Evolutionary conservation across 768 basidiomycete genomes (phyloP), one percentile per base, ranked within the genome.

Genomic region (Mycena albidolilacea): DNA sequence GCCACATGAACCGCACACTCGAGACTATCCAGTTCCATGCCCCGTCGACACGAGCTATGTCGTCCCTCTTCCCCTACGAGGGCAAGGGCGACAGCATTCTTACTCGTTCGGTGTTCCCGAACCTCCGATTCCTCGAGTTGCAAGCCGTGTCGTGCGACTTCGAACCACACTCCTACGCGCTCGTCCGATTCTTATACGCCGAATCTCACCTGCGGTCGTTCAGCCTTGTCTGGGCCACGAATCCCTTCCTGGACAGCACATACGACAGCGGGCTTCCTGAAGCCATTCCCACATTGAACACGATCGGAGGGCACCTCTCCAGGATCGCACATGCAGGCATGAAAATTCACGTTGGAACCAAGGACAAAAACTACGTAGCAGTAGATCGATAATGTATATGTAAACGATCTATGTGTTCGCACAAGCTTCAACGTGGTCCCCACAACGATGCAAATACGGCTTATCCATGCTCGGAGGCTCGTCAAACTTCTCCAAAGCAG

Each of bases 201-300:
- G 44, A 15, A 44, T 35, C 44, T 15, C 43, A 48, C 23, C 61
- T 63, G 43, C 44, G 61, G 15, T 63, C 44, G 30, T 63, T 63
- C 23, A 21, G 44, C 4, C 44, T 63, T 30, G 44, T 46, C 15
- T 63, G 61, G 61, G 6, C 0, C 5, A 1, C 9, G 2, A 35
- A 11, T 46, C 43, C 44, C 44, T 62, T 62, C 44, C 12, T 62
- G 15, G 23, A 46, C 6, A 3, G 30, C 17, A 60, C 9, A 2
- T 3, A 21, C 41, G 7, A 1, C 12, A 15, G 37, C n/a, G 59
- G 50, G 17, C 17, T 7, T 41, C 59, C 59, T 41, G 10, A 10
- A 38, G 57, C 35, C 5, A 4, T 1, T 37, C 6, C 30, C 30
- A 1, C 2, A 30, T 30, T 30, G 30, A 30, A 39, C 0, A 48